Evolutionary conservation across 495 filamentous ascomycete genomes (phyloP).

Genomic region (Lepraria neglecta): DNA sequence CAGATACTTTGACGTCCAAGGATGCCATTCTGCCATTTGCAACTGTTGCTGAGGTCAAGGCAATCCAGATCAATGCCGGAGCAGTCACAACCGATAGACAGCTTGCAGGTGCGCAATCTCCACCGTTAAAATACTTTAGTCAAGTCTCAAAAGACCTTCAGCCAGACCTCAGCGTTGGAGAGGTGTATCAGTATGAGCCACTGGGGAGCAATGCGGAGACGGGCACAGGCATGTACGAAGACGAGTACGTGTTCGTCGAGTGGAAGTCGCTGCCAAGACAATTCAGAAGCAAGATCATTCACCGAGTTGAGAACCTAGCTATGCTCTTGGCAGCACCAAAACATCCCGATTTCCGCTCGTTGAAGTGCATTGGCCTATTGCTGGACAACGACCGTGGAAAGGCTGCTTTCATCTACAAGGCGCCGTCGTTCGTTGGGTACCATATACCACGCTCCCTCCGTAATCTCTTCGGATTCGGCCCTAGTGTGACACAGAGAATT

Average conservation of each 20-base stretch:
- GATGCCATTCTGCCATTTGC: constrained; percentile 6
- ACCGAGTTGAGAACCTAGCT: constrained; percentile 4
- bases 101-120: no score
- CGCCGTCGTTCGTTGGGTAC: not conserved
- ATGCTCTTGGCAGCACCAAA: constrained; percentile 1
- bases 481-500: constrained; percentile 16
- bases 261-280: constrained; percentile 6
- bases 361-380: constrained; percentile 10
- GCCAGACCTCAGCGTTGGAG: no score
- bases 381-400: not conserved
- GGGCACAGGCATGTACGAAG: constrained; percentile 15
- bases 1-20: not conserved
- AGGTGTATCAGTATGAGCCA: not conserved
- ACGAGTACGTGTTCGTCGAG: constrained; percentile 13
- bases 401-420: constrained; percentile 10
- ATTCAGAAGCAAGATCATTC: constrained; percentile 9
- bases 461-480: constrained; percentile 1
- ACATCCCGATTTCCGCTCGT: constrained; percentile 4
- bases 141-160: no score
- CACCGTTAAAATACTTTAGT: no score
- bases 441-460: constrained; percentile 9
- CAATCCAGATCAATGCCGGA: not conserved
- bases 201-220: constrained; percentile 3
- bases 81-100: constrained; percentile 3
- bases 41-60: constrained; percentile 14